Percentiles rank a stretch among this genome's conserved stretches.
These are phyloP conservation scores for Coleophoma cylindrospora DNA, from an alignment of 2,329 filamentous ascomycete genomes.

Conservation along the genomic window DNA sequence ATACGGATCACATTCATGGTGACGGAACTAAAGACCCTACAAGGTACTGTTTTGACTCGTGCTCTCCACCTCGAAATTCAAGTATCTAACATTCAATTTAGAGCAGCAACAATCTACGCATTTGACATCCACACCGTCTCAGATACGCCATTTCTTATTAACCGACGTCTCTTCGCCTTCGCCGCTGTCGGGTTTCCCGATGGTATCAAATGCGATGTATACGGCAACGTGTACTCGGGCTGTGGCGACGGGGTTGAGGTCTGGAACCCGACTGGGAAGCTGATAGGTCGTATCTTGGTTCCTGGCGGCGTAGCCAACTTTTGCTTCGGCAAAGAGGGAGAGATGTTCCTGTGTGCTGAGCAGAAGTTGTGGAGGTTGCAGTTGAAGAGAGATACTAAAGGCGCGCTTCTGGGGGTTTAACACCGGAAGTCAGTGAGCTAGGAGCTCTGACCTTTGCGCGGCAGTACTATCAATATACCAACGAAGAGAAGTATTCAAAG, in stretches of 20 bases:
- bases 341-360: constrained; percentile 42
- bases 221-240: constrained; percentile 49
- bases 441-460: too few relatives aligned
- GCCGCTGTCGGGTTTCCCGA: constrained; percentile 39
- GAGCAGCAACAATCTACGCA: constrained; percentile 36
- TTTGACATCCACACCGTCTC: constrained; percentile 37
- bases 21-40: constrained; percentile 24
- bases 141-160: constrained; percentile 36
- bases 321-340: constrained; percentile 37
- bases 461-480: too few relatives aligned
- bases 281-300: constrained; percentile 38
- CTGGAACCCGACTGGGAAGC: constrained; percentile 36
- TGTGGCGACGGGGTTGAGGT: constrained; percentile 45
- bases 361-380: constrained; percentile 38
- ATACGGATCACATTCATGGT: constrained; percentile 26
- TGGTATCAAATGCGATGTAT: constrained; percentile 44
- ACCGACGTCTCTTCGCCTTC: constrained; percentile 47
- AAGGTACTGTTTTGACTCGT: constrained; percentile 16
- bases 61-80: too few relatives aligned
- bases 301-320: constrained; percentile 40
- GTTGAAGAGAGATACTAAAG: constrained; percentile 24
- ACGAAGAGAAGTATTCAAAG: too few relatives aligned
- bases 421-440: too few relatives aligned
- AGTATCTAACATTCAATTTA: constrained; percentile 1
- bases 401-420: constrained; percentile 17